Evolutionary conservation across 352 stramenopile genomes (phyloP).

Genomic region (Phytophthora boehmeriae): DNA sequence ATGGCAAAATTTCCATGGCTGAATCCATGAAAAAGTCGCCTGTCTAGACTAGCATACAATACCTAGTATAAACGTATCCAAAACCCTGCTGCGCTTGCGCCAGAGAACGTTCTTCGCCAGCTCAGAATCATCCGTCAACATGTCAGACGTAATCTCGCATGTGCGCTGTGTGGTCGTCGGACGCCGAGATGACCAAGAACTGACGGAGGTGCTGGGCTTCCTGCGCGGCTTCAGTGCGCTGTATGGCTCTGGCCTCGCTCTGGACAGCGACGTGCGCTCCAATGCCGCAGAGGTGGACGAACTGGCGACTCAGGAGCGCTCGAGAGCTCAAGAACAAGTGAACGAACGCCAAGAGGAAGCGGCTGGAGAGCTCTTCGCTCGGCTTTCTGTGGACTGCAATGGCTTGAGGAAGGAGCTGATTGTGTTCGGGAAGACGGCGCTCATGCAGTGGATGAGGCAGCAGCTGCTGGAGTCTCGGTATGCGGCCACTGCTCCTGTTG

Average conservation of each 20-base stretch:
- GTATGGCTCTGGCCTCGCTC: constrained; percentile 52
- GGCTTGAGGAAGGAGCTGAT: constrained; percentile 22
- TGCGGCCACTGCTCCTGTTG: background rate
- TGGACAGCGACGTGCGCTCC: constrained; percentile 32
- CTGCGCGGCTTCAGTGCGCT: constrained; percentile 61
- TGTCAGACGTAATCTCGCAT: background rate
- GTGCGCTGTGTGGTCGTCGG: constrained; percentile 49
- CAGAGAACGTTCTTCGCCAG: background rate
- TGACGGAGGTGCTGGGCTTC: constrained; percentile 38
- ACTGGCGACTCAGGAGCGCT: constrained; percentile 17
- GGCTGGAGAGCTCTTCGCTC: background rate
- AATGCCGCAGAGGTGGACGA: constrained; percentile 21
- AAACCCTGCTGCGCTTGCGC: background rate
- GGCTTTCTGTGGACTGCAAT: constrained; percentile 27
- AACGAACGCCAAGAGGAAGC: constrained; percentile 6
- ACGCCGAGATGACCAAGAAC: constrained; percentile 26
- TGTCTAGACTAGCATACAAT: too few species aligned
- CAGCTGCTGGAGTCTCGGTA: constrained; percentile 45
- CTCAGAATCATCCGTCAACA: background rate
- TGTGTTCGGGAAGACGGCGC: constrained; percentile 30
- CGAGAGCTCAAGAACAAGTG: constrained; percentile 22
- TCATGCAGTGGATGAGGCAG: constrained; percentile 42
- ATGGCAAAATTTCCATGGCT: background rate
- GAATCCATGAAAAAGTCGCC: too few species aligned
- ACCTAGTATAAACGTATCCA: too few species aligned